Evolutionary conservation across 352 stramenopile species (phyloP).

Genomic region (Globisporangium sylvaticum): DNA sequence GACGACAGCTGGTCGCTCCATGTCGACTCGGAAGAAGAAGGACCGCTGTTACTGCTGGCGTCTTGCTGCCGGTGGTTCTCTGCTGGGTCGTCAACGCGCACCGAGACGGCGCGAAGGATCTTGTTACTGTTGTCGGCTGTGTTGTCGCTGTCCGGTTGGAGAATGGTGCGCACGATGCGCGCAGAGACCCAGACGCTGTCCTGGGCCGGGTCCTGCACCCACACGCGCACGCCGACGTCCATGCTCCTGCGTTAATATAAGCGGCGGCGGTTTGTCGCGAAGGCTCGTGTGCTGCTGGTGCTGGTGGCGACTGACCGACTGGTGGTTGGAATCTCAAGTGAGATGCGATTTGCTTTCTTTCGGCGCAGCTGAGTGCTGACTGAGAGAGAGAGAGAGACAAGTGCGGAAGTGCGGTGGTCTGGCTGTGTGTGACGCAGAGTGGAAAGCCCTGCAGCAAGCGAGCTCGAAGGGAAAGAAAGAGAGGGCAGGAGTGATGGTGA

Average conservation of each 20-base stretch:
- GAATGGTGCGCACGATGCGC: slow-evolving; percentile 23
- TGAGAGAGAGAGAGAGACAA: not conserved
- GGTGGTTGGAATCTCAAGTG: slow-evolving; percentile 3
- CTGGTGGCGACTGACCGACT: not conserved
- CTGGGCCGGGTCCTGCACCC: slow-evolving; percentile 51
- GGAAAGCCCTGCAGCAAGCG: not conserved
- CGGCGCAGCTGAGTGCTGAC: not conserved
- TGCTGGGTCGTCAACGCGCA: not conserved
- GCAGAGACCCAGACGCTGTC: slow-evolving; percentile 62
- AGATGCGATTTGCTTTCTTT: not conserved
- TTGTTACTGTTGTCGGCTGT: not conserved
- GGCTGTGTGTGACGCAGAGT: not conserved
- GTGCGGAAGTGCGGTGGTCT: not conserved
- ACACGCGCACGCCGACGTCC: slow-evolving; percentile 71
- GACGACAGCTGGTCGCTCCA: slow-evolving; percentile 12
- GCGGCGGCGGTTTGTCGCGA: too few relatives aligned
- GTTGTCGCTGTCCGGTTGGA: not conserved
- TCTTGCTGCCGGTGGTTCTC: not conserved
- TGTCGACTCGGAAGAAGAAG: not conserved
- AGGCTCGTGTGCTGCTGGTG: not conserved
- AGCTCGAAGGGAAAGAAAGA: not conserved
- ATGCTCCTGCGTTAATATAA: slow-evolving; percentile 23
- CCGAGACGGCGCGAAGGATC: slow-evolving; percentile 5
- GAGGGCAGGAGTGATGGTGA: not conserved
- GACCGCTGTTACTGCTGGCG: not conserved